A percentile compares a stretch with the other conserved stretches of the same genome.
Evolutionary conservation across 805 yeast species (phyloP).

Genomic region (Saccharomycopsis guyanensis): DNA sequence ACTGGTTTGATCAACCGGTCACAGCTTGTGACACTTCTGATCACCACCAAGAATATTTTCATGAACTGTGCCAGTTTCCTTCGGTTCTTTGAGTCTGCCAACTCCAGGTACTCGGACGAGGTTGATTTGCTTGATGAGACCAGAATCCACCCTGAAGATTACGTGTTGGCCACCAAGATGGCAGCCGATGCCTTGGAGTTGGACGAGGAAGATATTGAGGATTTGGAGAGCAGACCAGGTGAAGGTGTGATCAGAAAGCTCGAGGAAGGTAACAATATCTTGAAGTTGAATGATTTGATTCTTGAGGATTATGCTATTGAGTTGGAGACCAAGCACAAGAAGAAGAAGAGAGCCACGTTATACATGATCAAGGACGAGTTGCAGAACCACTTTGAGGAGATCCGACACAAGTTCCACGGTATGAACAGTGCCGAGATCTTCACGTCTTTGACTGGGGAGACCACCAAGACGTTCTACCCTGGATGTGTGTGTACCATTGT

Average conservation of each 20-base stretch:
- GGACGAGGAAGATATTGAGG: conserved; percentile 87
- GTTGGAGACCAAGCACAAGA: conserved; percentile 63
- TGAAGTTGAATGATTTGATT: conserved; percentile 76
- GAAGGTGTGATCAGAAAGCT: conserved; percentile 76
- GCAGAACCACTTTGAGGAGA: conserved; percentile 80
- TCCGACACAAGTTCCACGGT: conserved; percentile 62
- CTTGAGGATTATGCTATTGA: conserved; percentile 90
- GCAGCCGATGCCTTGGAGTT: conserved; percentile 96
- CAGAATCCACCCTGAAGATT: conserved; percentile 96
- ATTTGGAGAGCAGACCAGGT: conserved; percentile 56
- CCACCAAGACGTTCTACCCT: conserved; percentile 53
- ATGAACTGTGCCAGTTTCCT: conserved; percentile 89
- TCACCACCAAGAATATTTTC: conserved; percentile 74
- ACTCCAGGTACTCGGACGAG: conserved; percentile 40
- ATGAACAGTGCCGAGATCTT: conserved; percentile 69
- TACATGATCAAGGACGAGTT: conserved; percentile 83
- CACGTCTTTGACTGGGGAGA: conserved; percentile 85
- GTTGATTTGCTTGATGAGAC: conserved; percentile 87
- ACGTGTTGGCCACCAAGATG: conserved; percentile 91
- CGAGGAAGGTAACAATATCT: conserved; percentile 60
- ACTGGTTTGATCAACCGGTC: conserved; percentile 59
- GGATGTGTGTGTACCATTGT: conserved; percentile 74
- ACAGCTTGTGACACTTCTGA: conserved; percentile 74
- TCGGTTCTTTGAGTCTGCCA: conserved; percentile 54
- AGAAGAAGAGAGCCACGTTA: conserved; percentile 68